Percentiles rank a stretch among this genome's conserved stretches.
phyloP scores from a whole-genome alignment of 257 asterid species.

The Penstemon barbatus region DNA sequence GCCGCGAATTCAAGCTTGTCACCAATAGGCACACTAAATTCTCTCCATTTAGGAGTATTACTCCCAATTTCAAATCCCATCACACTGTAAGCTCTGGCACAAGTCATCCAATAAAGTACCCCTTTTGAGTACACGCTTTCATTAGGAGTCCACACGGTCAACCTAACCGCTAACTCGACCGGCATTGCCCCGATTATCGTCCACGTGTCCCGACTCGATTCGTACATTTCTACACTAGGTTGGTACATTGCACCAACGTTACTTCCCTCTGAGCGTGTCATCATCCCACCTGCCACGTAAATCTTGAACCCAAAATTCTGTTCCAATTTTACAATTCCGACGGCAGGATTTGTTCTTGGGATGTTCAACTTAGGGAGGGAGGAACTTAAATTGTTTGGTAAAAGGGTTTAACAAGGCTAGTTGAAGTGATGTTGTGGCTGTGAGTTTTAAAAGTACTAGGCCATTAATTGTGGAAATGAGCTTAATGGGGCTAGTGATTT shows the following conservation, averaged over 20 bases:
- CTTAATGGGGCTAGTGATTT: slow-evolving; percentile 32
- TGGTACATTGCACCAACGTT: slow-evolving; percentile 59
- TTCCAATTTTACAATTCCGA: slow-evolving; percentile 43
- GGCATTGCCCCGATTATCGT: slow-evolving; percentile 48
- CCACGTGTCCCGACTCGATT: slow-evolving; percentile 46
- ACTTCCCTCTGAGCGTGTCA: slow-evolving; percentile 33
- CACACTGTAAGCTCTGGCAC: slow-evolving; percentile 72
- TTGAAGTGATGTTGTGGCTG: slow-evolving; percentile 40
- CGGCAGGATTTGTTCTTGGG: slow-evolving; percentile 66
- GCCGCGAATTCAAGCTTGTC: slow-evolving; percentile 78
- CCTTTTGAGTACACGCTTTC: slow-evolving; percentile 64
- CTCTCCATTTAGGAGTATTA: slow-evolving; percentile 46
- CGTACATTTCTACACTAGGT: slow-evolving; percentile 62
- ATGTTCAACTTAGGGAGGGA: slow-evolving; percentile 43
- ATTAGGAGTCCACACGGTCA: slow-evolving; percentile 86
- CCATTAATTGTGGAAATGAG: slow-evolving; percentile 56
- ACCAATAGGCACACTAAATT: slow-evolving; percentile 71
- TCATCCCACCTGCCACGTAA: slow-evolving; percentile 87
- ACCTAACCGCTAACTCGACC: slow-evolving; percentile 71
- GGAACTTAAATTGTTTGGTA: slow-evolving; percentile 53
- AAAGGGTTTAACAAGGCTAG: slow-evolving; percentile 71
- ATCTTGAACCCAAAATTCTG: slow-evolving; percentile 33
- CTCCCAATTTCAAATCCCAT: slow-evolving; percentile 59
- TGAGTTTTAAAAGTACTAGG: slow-evolving; percentile 43
- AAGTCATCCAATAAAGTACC: slow-evolving; percentile 73